phyloP scores from a whole-genome alignment of 2,329 filamentous ascomycete genomes.

The Piedraia hortae region DNA sequence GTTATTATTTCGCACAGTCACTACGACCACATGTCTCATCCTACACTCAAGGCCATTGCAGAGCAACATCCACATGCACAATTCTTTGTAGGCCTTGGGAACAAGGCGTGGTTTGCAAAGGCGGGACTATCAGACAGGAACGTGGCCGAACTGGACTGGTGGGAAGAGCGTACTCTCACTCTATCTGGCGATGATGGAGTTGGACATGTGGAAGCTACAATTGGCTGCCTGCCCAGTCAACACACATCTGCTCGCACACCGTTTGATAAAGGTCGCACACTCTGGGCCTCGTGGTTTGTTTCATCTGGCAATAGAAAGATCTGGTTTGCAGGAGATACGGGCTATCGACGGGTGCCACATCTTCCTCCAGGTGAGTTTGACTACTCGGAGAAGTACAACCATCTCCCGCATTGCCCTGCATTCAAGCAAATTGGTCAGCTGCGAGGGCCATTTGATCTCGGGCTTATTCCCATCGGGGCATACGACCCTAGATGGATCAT shows the following conservation, averaged over 20 bases:
- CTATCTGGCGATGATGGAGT: slow-evolving; percentile 17
- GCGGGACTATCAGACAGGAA: slow-evolving; percentile 47
- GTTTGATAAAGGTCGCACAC: slow-evolving; percentile 44
- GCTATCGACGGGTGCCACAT: slow-evolving; percentile 52
- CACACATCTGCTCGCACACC: slow-evolving; percentile 44
- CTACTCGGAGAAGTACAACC: slow-evolving; percentile 33
- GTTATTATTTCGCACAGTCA: slow-evolving; percentile 68
- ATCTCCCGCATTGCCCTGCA: slow-evolving; percentile 49
- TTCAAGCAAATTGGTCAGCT: slow-evolving; percentile 60
- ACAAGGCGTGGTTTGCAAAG: slow-evolving; percentile 54
- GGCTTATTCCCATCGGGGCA: slow-evolving; percentile 77
- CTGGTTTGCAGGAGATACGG: slow-evolving; percentile 70
- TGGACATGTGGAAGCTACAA: slow-evolving; percentile 22
- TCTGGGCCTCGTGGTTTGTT: slow-evolving; percentile 77
- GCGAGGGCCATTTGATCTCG: slow-evolving; percentile 68
- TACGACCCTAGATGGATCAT: slow-evolving; percentile 51
- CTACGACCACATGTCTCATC: slow-evolving; percentile 71
- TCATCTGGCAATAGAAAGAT: slow-evolving; percentile 47
- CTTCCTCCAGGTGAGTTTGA: slow-evolving; percentile 38
- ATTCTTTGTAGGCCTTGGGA: slow-evolving; percentile 66
- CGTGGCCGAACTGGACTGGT: slow-evolving; percentile 84
- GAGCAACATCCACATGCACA: slow-evolving; percentile 48
- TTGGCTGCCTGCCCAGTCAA: slow-evolving; percentile 63
- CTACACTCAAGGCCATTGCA: slow-evolving; percentile 43
- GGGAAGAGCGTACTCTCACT: slow-evolving; percentile 54